Evolutionary conservation across 139 green algal genomes (phyloP).

Genomic region (Coccomyxa sp.): DNA sequence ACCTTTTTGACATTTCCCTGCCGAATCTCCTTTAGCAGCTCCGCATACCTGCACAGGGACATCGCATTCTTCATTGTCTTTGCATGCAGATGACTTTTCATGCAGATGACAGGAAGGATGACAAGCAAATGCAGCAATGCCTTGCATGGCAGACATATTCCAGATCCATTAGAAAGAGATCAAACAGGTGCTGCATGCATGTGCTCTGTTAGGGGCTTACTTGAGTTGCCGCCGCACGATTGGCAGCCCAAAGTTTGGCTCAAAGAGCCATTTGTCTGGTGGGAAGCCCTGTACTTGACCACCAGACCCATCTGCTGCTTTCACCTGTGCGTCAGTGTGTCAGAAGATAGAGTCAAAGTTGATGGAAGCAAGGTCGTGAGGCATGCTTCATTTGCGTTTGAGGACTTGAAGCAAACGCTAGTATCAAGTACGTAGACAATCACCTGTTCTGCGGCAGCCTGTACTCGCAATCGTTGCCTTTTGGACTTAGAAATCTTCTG

Average conservation of each 20-base stretch:
- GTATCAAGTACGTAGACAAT: too few relatives aligned
- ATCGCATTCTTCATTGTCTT: not conserved
- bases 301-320: not conserved
- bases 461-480: too few relatives aligned
- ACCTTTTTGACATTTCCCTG: conserved; percentile 40
- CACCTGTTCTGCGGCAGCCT: too few relatives aligned
- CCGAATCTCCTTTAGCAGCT: conserved; percentile 67
- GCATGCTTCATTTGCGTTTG: too few relatives aligned
- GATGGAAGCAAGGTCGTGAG: too few relatives aligned
- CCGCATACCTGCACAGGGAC: conserved; percentile 19
- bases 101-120: not conserved
- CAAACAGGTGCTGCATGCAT: not conserved
- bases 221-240: conserved; percentile 25
- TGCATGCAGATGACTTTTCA: too few relatives aligned
- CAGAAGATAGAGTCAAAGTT: too few relatives aligned
- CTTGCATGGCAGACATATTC: too few relatives aligned
- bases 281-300: not conserved
- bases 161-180: too few relatives aligned
- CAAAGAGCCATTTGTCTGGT: conserved; percentile 24
- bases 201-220: not conserved
- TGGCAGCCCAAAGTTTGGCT: conserved; percentile 34
- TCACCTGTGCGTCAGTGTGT: not conserved
- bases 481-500: too few relatives aligned
- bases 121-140: not conserved
- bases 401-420: too few relatives aligned